Percentiles rank a stretch among this genome's conserved stretches.
These are phyloP conservation scores for Zygosaccharomyces bisporus DNA, from an alignment of 805 yeast species.

Conservation along the genomic window DNA sequence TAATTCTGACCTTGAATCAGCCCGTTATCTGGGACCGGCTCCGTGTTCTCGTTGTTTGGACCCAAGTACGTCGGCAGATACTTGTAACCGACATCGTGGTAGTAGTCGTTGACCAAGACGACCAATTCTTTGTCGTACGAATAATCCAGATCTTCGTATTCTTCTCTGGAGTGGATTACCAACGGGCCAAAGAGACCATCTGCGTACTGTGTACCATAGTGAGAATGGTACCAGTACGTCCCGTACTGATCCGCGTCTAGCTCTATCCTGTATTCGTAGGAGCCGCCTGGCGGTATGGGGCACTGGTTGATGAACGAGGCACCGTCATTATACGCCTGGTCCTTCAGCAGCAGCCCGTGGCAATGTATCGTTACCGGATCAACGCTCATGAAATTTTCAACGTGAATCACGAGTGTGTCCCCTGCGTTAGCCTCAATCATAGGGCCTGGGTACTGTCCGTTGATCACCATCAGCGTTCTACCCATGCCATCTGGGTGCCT, in stretches of 20 bases:
- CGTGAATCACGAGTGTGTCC: slow-evolving; percentile 43
- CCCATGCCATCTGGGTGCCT: slow-evolving; percentile 33
- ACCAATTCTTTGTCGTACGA: slow-evolving; percentile 48
- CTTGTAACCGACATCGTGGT: slow-evolving; percentile 37
- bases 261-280: slow-evolving; percentile 43
- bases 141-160: slow-evolving; percentile 35
- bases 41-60: slow-evolving; percentile 45
- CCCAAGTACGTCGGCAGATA: slow-evolving; percentile 38
- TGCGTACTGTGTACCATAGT: slow-evolving; percentile 44
- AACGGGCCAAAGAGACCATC: slow-evolving; percentile 52
- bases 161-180: slow-evolving; percentile 42
- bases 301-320: slow-evolving; percentile 49
- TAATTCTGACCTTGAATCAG: slow-evolving; percentile 40
- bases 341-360: slow-evolving; percentile 48
- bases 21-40: slow-evolving; percentile 48
- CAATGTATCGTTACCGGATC: slow-evolving; percentile 48
- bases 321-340: slow-evolving; percentile 49
- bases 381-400: slow-evolving; percentile 38
- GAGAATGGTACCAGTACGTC: slow-evolving; percentile 57
- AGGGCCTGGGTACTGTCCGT: slow-evolving; percentile 50
- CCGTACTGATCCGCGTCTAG: slow-evolving; percentile 42
- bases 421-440: slow-evolving; percentile 42
- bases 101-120: slow-evolving; percentile 46
- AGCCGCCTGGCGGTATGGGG: slow-evolving; percentile 42
- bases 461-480: slow-evolving; percentile 36